Evolutionary conservation across 106 monocot genomes (phyloP).

Genomic region (Platanthera guangdongensis): DNA sequence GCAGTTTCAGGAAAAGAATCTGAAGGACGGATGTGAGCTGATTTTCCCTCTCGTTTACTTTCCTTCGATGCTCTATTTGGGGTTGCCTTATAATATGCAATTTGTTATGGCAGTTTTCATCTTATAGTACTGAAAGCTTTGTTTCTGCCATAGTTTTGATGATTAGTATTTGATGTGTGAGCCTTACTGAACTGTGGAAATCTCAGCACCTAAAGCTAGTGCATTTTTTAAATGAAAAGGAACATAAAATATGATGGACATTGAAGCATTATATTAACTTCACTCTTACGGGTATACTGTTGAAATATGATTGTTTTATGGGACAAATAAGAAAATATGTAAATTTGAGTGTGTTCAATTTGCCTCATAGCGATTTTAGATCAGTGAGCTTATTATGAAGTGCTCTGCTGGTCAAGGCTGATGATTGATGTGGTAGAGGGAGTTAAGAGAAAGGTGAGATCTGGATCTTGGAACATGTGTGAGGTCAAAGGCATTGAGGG

Average conservation of each 20-base stretch:
- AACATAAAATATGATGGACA: neutral
- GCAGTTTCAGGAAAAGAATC: constrained; percentile 74
- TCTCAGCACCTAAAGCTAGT: neutral
- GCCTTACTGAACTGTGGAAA: neutral
- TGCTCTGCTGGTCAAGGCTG: neutral
- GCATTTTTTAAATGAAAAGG: neutral
- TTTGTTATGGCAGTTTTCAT: neutral
- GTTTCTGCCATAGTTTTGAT: neutral
- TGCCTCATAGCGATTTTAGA: neutral
- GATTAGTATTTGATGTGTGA: neutral
- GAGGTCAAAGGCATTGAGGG: neutral
- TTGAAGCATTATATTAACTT: neutral
- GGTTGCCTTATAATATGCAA: neutral
- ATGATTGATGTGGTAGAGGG: neutral
- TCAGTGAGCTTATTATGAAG: neutral
- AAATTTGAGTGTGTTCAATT: neutral
- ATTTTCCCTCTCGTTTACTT: neutral
- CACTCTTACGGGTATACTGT: neutral
- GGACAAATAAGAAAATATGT: neutral
- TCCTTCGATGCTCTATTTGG: neutral
- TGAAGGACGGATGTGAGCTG: constrained; percentile 74
- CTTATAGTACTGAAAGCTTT: neutral
- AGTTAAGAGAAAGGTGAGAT: neutral
- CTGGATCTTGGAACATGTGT: neutral
- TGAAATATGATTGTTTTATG: constrained; percentile 1